Conservation (phyloP, 352 stramenopile genomes). For the Globisporangium camurandrum region DNA sequence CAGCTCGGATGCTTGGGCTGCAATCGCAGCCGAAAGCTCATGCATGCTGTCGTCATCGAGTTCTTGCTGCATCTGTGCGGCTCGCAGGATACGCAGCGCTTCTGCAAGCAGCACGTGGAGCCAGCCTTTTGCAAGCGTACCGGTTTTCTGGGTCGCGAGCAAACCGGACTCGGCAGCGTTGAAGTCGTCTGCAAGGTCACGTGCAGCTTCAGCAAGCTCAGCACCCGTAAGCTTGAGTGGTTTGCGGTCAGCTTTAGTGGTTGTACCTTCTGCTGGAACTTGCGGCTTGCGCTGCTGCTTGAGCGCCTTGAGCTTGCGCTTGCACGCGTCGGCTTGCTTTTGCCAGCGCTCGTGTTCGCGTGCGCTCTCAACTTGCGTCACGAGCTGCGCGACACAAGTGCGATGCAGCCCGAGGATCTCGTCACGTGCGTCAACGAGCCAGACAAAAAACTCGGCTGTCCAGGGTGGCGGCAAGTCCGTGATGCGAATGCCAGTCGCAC, state of each 20-base stretch:
- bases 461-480: slow-evolving; percentile 50
- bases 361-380: slow-evolving; percentile 24
- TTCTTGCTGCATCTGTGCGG: slow-evolving; percentile 11
- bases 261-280: slow-evolving; percentile 3
- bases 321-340: slow-evolving; percentile 34
- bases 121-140: slow-evolving; percentile 35
- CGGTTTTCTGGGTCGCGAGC: slow-evolving; percentile 22
- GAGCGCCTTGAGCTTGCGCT: slow-evolving; percentile 39
- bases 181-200: slow-evolving; percentile 48
- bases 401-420: slow-evolving; percentile 46
- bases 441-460: slow-evolving; percentile 65
- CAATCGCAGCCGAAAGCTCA: slow-evolving; percentile 17
- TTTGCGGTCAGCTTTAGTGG: background rate
- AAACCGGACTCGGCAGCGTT: slow-evolving; percentile 34
- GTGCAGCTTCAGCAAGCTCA: slow-evolving; percentile 23
- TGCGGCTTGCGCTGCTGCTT: slow-evolving; percentile 13
- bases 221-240: slow-evolving; percentile 11
- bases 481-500: background rate
- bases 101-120: slow-evolving; percentile 37
- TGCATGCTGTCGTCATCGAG: slow-evolving; percentile 17
- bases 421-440: slow-evolving; percentile 37
- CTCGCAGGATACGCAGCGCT: slow-evolving; percentile 26
- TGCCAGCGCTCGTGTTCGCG: slow-evolving; percentile 35
- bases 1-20: slow-evolving; percentile 21
- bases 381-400: slow-evolving; percentile 27